Base-by-base conservation (phyloP, 2,329 filamentous ascomycete species). In the Trichoderma pleuroti region DNA sequence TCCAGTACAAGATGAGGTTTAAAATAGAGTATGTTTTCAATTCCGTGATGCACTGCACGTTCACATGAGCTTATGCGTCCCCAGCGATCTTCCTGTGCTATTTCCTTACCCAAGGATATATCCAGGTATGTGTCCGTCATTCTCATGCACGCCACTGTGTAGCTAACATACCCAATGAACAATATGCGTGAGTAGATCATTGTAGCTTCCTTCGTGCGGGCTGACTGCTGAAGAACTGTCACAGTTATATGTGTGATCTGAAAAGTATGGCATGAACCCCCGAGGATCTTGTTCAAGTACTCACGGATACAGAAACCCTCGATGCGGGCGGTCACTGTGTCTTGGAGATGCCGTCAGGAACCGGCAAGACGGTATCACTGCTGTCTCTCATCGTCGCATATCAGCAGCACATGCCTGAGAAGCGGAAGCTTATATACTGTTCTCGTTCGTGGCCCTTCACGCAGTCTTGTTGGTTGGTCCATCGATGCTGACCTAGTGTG, bases 271-370 rank as follows among this genome's bases (percentile, higher is more conserved):
- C 21, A 26, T 32, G 7, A 57, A 42, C 14, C 6, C 10, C 5
- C 30, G 18, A 3, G 16, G 16, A 26, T 9, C 5, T 14, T 42
- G 24, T 14, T 26, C 39, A 28, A 18, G 46, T 36, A 36, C 65
- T 68, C 42, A 68, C 65, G 14, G 21, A 24, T 52, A 14, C 12
- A 87, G 86, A 85, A 75, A 98, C 96, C 24, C 91, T 99, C 77
- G 96, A 99, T 86, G 92, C 91, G 24, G 93, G 93, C 66, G 97
- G 96, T 72, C 94, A 99, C 82, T 98, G 94, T 80, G 95, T 99
- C 26, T 84, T 99, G 76, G 96, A 99, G 83, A 99, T 99, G 96
- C 96, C 96, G 81, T 99, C 96, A 72, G 96, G 96, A 56, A 99
- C 96, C 28, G 96, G 96, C 72, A 99, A 99, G 85, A 99, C 96